Base-by-base conservation (phyloP, 1,284 basidiomycete genomes). In the Inonotus obliquus region DNA sequence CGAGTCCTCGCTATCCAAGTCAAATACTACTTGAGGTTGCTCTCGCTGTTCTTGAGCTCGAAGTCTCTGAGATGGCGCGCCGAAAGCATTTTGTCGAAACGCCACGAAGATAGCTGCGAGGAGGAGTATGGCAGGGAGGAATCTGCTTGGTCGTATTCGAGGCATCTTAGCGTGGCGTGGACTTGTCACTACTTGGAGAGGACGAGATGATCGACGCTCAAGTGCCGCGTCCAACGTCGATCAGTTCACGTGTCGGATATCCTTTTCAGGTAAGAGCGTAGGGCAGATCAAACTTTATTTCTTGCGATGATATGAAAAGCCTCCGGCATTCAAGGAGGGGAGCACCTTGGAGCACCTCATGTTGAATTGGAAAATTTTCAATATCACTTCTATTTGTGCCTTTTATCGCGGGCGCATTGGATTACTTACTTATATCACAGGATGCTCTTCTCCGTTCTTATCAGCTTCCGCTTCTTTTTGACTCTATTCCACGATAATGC, bases 121-220 rank as follows among this genome's bases (percentile, higher is more conserved):
- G 13, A 62, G 61, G 32, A 62, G 48, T 17, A 54, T 21, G 23
- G 54, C 55, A 29, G 45, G 54, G 11, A 62, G 25, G 4, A 62
- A 21, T 21, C 47, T 48, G 45, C 47, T 41, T 19, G 52, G 60
- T 29, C 38, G 60, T n/a, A 56, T 13, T 29, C 41, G 53, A 47
- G 59, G 59, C 59, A 61, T 61, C 32, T 32, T 32, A 9, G 32
- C 4, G 32, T n/a, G 32, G 9, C 32, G 32, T n/a, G n/a, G n/a
- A n/a, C n/a, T n/a, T n/a, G n/a, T n/a, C n/a, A n/a, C n/a, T n/a
- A n/a, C n/a, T n/a, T n/a, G 38, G 17, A 21, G 19, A 5, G 41
- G 41, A 21, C 41, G 19, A 44, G 41, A 44, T 44, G 41, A 44
- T 44, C 41, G 41, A 14, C 41, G 41, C 17, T 21, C 41, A 9